Evolutionary conservation across 2,329 filamentous ascomycete species (phyloP).

Genomic region (Colletotrichum higginsianum): DNA sequence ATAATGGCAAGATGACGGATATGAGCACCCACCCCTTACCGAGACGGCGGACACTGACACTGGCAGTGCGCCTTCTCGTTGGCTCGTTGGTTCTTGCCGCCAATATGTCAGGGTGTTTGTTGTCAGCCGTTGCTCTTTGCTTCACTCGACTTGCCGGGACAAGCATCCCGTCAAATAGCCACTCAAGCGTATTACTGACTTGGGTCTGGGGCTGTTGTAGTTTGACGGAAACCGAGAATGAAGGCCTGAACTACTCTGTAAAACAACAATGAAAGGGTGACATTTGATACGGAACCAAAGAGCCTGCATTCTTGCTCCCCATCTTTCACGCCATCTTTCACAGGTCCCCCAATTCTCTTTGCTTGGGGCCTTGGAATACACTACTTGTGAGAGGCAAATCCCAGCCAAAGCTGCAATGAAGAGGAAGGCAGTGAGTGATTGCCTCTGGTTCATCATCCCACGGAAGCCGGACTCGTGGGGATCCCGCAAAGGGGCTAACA

Average conservation of each 20-base stretch:
- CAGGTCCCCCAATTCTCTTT: neutral
- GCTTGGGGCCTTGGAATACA: neutral
- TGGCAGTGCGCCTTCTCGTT: neutral
- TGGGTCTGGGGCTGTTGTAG: neutral
- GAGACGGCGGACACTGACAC: neutral
- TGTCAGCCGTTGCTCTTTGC: conserved; percentile 10
- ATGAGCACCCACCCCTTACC: conserved; percentile 16
- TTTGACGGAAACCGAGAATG: neutral
- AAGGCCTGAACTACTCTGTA: neutral
- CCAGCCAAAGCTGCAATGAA: neutral
- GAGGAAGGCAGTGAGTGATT: neutral
- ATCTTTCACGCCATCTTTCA: no score
- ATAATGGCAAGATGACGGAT: conserved; percentile 25
- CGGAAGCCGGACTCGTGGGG: neutral
- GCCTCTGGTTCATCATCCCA: neutral
- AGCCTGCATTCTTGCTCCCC: neutral
- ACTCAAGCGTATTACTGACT: conserved; percentile 15
- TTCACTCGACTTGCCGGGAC: conserved; percentile 1
- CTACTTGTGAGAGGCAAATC: neutral
- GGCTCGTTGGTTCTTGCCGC: conserved; percentile 10
- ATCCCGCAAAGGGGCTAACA: neutral
- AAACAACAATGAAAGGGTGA: no score
- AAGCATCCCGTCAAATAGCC: conserved; percentile 18
- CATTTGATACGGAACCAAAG: neutral
- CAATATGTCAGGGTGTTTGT: conserved; percentile 10